Evolutionary conservation across 768 basidiomycete genomes (phyloP).

Genomic region (Leccinum variicolor): DNA sequence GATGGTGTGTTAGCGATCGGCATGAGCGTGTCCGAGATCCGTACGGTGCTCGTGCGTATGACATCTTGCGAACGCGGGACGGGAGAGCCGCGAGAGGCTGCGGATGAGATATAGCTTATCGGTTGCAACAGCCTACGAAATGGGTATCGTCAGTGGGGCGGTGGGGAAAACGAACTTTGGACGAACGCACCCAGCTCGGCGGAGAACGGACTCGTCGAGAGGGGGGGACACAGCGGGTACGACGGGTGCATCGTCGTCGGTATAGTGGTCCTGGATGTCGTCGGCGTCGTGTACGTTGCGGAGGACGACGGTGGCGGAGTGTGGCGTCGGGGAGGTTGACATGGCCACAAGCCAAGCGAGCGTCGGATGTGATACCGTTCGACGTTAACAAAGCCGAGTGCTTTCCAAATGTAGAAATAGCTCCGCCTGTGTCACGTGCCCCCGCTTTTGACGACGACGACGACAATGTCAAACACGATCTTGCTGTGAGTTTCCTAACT

Average conservation of each 20-base stretch:
- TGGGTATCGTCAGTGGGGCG: neutral
- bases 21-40: slow-evolving; percentile 51
- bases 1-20: slow-evolving; percentile 1
- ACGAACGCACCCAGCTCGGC: slow-evolving; percentile 51
- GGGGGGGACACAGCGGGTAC: slow-evolving; percentile 22
- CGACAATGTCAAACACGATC: slow-evolving; percentile 50
- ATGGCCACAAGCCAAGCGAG: slow-evolving; percentile 3
- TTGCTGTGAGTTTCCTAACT: slow-evolving; percentile 33
- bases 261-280: neutral
- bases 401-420: slow-evolving; percentile 3
- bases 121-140: slow-evolving; percentile 54
- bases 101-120: slow-evolving; percentile 39
- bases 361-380: neutral
- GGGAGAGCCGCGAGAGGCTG: slow-evolving; percentile 17
- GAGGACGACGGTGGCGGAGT: slow-evolving; percentile 1
- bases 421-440: slow-evolving; percentile 13
- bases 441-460: neutral
- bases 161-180: neutral
- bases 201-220: slow-evolving; percentile 41
- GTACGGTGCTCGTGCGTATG: slow-evolving; percentile 65
- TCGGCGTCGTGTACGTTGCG: neutral
- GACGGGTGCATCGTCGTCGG: slow-evolving; percentile 12
- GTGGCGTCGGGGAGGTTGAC: neutral
- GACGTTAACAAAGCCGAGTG: neutral
- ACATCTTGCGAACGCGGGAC: slow-evolving; percentile 54